Conservation (phyloP, 2,329 filamentous ascomycete species). For the Fusarium tricinctum region DNA sequence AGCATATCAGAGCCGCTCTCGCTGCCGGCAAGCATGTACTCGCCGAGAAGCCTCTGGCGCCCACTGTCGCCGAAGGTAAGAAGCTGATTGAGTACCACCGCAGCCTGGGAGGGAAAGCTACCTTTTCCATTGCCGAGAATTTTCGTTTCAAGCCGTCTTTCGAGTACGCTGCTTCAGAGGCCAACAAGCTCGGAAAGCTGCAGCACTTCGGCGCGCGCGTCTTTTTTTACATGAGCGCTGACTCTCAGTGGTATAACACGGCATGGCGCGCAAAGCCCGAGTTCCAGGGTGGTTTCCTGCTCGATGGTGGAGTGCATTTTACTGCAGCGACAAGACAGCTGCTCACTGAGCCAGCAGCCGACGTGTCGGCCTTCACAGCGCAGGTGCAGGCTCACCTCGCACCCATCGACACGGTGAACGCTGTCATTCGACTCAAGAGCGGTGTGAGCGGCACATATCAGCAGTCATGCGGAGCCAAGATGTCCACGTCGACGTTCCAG, state of each 20-base stretch:
- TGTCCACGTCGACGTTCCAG: slow-evolving; percentile 67
- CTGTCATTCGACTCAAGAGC: slow-evolving; percentile 66
- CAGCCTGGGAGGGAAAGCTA: slow-evolving; percentile 50
- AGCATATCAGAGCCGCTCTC: slow-evolving; percentile 70
- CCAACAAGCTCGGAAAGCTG: slow-evolving; percentile 53
- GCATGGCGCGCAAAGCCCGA: slow-evolving; percentile 76
- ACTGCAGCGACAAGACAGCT: slow-evolving; percentile 73
- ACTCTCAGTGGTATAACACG: slow-evolving; percentile 65
- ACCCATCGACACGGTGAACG: slow-evolving; percentile 76
- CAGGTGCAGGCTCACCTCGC: slow-evolving; percentile 70
- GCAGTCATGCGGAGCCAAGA: slow-evolving; percentile 69
- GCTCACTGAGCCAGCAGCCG: slow-evolving; percentile 61
- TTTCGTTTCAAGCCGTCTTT: slow-evolving; percentile 74
- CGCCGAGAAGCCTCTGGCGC: slow-evolving; percentile 77
- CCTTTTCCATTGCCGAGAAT: slow-evolving; percentile 79
- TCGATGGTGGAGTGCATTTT: slow-evolving; percentile 83
- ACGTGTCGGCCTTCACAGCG: slow-evolving; percentile 67
- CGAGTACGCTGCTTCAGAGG: slow-evolving; percentile 66
- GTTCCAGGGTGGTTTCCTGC: slow-evolving; percentile 81
- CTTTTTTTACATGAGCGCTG: slow-evolving; percentile 54
- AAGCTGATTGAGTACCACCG: slow-evolving; percentile 57
- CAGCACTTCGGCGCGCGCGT: slow-evolving; percentile 63
- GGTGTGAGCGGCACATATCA: slow-evolving; percentile 70
- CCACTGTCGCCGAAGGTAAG: slow-evolving; percentile 64
- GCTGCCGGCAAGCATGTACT: slow-evolving; percentile 78